A percentile compares a stretch with the other conserved stretches of the same genome.
Conservation (phyloP, 2,329 filamentous ascomycete genomes). For the Remersonia thermophila region DNA sequence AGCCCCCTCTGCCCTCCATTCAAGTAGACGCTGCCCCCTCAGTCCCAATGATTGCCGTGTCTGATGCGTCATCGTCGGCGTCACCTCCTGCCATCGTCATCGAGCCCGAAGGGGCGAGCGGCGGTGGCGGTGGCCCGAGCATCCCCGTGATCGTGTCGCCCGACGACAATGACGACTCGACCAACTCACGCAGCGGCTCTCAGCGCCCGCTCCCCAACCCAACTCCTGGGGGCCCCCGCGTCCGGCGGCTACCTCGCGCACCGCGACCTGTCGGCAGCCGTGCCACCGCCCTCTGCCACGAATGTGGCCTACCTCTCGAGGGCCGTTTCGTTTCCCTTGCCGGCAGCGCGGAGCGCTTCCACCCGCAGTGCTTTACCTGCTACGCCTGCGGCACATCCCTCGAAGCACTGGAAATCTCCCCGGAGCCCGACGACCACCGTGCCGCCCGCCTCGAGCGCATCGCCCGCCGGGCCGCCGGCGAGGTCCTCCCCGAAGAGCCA, state of each 20-base stretch:
- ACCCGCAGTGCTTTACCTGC: conserved; percentile 87
- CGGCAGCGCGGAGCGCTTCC: conserved; percentile 63
- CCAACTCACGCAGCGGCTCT: conserved; percentile 17
- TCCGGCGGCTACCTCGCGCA: conserved; percentile 27
- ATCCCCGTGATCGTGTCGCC: conserved; percentile 35
- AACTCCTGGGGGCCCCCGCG: conserved; percentile 21
- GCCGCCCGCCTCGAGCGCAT: conserved; percentile 64
- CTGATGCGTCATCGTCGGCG: conserved; percentile 20
- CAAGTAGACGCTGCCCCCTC: conserved; percentile 28
- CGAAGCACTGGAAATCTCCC: conserved; percentile 92
- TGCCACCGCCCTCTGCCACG: conserved; percentile 64
- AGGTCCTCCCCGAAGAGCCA: conserved; percentile 49
- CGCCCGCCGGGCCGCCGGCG: conserved; percentile 43
- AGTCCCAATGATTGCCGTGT: conserved; percentile 40
- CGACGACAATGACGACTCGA: conserved; percentile 22
- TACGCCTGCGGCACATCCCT: conserved; percentile 76
- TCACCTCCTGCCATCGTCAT: conserved; percentile 26
- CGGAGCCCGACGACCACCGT: conserved; percentile 67
- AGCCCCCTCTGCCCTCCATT: conserved; percentile 29
- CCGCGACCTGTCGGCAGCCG: conserved; percentile 38
- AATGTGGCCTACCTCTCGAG: conserved; percentile 73
- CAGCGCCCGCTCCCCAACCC: conserved; percentile 38
- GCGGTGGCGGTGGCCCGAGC: conserved; percentile 16
- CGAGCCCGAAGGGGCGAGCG: conserved; percentile 20
- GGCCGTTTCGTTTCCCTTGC: conserved; percentile 80